Base-by-base conservation (phyloP, 805 yeast genomes). In the Schizosaccharomyces cryophilus region DNA sequence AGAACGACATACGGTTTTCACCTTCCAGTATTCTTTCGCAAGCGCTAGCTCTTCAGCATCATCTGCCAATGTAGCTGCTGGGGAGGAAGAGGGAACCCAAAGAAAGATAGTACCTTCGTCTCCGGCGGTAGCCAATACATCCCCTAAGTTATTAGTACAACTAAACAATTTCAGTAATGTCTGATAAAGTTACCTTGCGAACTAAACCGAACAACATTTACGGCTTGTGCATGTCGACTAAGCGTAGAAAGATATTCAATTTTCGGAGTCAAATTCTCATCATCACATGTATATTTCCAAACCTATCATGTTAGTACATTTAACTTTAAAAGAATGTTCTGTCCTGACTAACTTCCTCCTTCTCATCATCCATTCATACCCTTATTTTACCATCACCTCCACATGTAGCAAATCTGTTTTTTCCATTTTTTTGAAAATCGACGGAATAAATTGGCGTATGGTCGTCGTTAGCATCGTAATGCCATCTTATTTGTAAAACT, bases 341-440 rank as follows among this genome's bases (percentile, higher is more conserved):
- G 40, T 11, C 40, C 9, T 35, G 40, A 35, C 9, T 35, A 11
- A 15, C 40, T 35, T 35, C 13, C 40, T 35, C 13, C 40, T 35
- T 35, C 40, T 15, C 40, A 9, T 9, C 13, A 4, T 11, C 13
- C 40, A 15, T 35, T 35, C 40, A 5, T 35, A 80, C 71, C 60
- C 96, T 75, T n/a, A 87, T 84, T 66, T 86, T 85, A 69, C 84
- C 85, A 70, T 93, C 98, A 54, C 96, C 96, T 29, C 97, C 97
- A 0, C 87, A 95, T 0, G 97, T 90, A 3, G 83, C 90, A 42
- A 90, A 72, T 60, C 94, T 77, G n/a, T 63, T 61, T 21, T 58
- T 62, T 61, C 60, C 42, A 61, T 62, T 35, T 61, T 72, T 73
- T 65, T 73, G 74, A 61, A 73, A 71, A 51, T 71, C 67, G 7